Base-by-base conservation (phyloP, 306 rosid species). In the Lathyrus oleraceus region DNA sequence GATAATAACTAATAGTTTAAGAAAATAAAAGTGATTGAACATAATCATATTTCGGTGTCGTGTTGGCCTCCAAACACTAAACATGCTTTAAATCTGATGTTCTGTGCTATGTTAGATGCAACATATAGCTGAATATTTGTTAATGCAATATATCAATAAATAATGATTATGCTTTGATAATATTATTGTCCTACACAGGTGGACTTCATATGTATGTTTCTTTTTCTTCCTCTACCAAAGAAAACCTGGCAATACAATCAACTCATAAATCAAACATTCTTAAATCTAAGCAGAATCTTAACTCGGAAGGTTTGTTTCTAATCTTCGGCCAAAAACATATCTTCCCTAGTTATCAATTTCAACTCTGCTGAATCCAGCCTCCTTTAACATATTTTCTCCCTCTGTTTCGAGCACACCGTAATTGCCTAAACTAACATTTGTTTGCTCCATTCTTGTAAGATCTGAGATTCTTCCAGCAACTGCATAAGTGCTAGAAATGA, bases 281-380 rank as follows among this genome's bases (percentile, higher is more conserved):
- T 32, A 32, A 32, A 32, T 32, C 38, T 6, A 32, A 32, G 38
- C 1, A 6, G 38, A 32, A 6, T 5, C 38, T 32, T 6, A 32
- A 32, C 8, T 32, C 9, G 1, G 38, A 32, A 32, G 38, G 38
- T 32, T 32, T 32, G 38, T 6, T 6, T 32, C 38, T 30, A 30
- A 30, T 30, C 35, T 30, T 30, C 35, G 1, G 6, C 35, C 35
- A 30, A 30, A 30, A 4, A 30, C 35, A 30, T 30, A 30, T 53
- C 48, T 73, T 61, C 42, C 60, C 42, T 23, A 28, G 75, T 59
- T 47, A 36, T 81, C 82, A 75, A 74, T 74, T 75, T 83, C 96
- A 78, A 87, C 81, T 44, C 75, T 70, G 79, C 96, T 89, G 60
- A 69, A 39, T 59, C 89, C 93, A 61, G 75, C 84, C 73, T 87